Base-by-base conservation (phyloP, 345 rosid species). In the Hevea brasiliensis region DNA sequence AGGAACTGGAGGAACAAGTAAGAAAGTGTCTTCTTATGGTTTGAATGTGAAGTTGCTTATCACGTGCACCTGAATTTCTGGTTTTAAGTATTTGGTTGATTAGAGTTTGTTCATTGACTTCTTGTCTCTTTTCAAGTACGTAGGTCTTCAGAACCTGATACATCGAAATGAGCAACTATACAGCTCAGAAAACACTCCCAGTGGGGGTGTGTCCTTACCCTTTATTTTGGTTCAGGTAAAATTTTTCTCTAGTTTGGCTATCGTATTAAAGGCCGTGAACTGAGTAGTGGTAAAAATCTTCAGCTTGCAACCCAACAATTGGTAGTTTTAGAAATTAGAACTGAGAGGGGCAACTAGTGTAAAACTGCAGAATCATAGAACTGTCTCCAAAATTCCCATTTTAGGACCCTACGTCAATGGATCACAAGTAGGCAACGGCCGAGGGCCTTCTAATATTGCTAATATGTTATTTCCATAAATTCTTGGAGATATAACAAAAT, bases 141-240 rank as follows among this genome's bases (percentile, higher is more conserved):
- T 90, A 82, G 99, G 97, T 62, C 91, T 96, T 70, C 95, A 89
- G 88, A 93, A 90, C 78, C 81, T 96, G 83, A 85, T 91, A 65
- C 87, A 83, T 67, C 85, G 95, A 76, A 96, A 96, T 72, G 93
- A 93, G 83, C 95, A 84, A 66, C 80, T 91, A 56, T 90, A 87
- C 79, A 83, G 90, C 83, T 82, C 95, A 2, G 99, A 85, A 73
- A 84, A 90, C 81, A 88, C 91, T 79, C 97, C 97, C 24, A 86
- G 79, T 51, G 96, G 95, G 27, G 97, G 92, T 53, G 95, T 96
- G 75, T 92, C 98, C 56, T 90, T 96, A 78, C 99, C 99, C 6
- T 96, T 96, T 78, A 96, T 96, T 80, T 84, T 96, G 76, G 99
- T 96, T 70, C 99, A 96, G 97, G 99, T 96, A 86, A 81, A 67